Evolutionary conservation across 2,329 filamentous ascomycete species (phyloP), one percentile per base, ranked within the genome.

Genomic region (Aspergillus brasiliensis): DNA sequence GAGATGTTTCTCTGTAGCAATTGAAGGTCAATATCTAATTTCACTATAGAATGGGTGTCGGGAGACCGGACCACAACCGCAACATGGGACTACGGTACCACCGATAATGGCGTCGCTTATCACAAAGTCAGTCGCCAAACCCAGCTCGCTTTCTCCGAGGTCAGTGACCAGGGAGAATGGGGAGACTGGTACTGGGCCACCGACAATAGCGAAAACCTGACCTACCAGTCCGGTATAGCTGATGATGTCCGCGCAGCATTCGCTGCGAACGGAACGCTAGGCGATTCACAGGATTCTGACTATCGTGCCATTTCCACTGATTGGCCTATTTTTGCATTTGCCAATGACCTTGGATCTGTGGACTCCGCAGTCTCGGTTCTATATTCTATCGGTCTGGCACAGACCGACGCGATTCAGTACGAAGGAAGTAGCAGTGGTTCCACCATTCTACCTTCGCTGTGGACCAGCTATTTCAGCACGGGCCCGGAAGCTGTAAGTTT

Each of bases 1-100:
- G 11, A 34, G 11, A 6, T 15, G 11, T 5, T 4, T 34, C 5
- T 13, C 10, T 11, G 47, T 7, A 23, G 10, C 21, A 34, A n/a
- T 10, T 47, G 34, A 10, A n/a, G 23, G 34, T n/a, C 10, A 28
- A 11, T 34, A 55, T 51, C 62, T 71, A 46, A 71, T 46, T 4
- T 10, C 19, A 17, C 3, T 17, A 13, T 59, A 91, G 90, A 93
- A 81, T 92, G 88, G 86, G 83, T 86, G 3, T 88, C 88, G 13
- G 88, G 88, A 21, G 84, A 92, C 68, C 75, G 77, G 6, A 74
- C 65, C 25, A 77, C 83, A 3, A 70, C 82, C 38, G 83, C 88
- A 42, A 74, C 87, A 65, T 92, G 90, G 90, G 82, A 86, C 49
- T 84, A 84, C 61, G 82, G 77, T 55, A 71, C 72, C 37, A 79